Base-by-base conservation (phyloP, 257 asterid genomes). In the Solanum chilense region DNA sequence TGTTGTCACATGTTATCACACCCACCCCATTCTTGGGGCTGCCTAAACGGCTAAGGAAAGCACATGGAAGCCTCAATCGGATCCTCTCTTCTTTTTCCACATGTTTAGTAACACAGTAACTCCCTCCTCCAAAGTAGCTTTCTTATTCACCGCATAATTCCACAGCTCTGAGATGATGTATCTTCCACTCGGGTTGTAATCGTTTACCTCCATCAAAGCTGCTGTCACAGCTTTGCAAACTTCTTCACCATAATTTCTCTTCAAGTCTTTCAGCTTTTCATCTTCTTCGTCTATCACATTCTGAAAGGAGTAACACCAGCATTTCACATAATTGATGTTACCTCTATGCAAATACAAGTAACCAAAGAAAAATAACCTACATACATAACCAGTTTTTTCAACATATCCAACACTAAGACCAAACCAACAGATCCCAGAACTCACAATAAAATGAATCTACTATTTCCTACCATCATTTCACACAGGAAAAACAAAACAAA, bases 111-210 rank as follows among this genome's bases (percentile, higher is more conserved):
- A 49, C 85, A 91, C 86, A 6, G 83, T 76, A 80, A 90, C 96
- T 76, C 98, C 99, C 92, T 97, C 99, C 92, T 89, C 87, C 45
- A 97, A 89, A 25, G 87, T 81, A 76, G 98, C 99, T 90, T 90
- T 92, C 91, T 95, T 88, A 15, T 93, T 93, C n/a, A 92, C 96
- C 1, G 85, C 23, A 75, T 94, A 93, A 92, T 94, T 95, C 99
- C 99, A 95, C 29, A 97, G 90, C 89, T 95, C 99, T 0, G 98
- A 90, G 62, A 85, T 90, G 71, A 93, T n/a, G 68, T 94, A 97
- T 78, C 92, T 85, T 58, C 98, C 99, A 88, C 99, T 95, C 1
- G 98, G 97, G 87, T 97, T 97, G 90, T 94, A 92, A 84, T 95
- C 99, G 23, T 95, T 92, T 84, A 95, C 90, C 94, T 96, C 98